Evolutionary conservation across 2,329 filamentous ascomycete species (phyloP), one percentile per base, ranked within the genome.

Genomic region (Calonectria montana): DNA sequence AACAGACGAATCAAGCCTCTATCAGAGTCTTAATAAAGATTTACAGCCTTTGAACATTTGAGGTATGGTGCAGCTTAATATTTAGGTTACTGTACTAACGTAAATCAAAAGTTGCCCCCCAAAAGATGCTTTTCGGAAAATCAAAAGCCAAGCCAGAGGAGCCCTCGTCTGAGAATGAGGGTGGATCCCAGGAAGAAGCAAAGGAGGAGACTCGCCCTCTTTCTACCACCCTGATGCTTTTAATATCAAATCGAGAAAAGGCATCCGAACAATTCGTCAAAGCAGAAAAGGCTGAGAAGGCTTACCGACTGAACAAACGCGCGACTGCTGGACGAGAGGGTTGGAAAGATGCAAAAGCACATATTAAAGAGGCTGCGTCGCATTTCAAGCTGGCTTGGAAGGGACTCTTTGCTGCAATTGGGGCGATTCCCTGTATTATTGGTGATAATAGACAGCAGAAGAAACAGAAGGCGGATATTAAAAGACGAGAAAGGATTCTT

Each of bases 191-290:
- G 35, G 29, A 65, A n/a, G 73, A 71, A 23, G 50, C 48, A 10
- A 35, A 27, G 12, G 43, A 27, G 12, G 43, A 59, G 13, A 0
- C 64, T n/a, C 81, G 86, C 25, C 84, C 85, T 6, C 83, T 83
- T 66, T 86, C 86, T 12, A 84, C 85, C 0, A 83, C 83, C 63
- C 87, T 86, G 15, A 83, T 86, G 73, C 77, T 85, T 43, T 83
- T 87, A 47, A 80, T 81, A 47, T 82, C 81, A 65, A 83, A 81
- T 65, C 81, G 83, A 35, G 82, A 80, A 41, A 77, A 81, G 43
- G 84, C 85, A 31, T 83, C 83, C 13, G 78, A 83, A 64, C 80
- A 83, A 47, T 82, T 82, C 67, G 74, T 80, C 50, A 80, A 82
- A 57, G 85, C 86, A 7, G 80, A 82, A 70, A 80, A 81, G 23